A percentile compares a stretch with the other conserved stretches of the same genome.
Evolutionary conservation across 108 stramenopile species (phyloP).

Genomic region (Seminavis robusta): DNA sequence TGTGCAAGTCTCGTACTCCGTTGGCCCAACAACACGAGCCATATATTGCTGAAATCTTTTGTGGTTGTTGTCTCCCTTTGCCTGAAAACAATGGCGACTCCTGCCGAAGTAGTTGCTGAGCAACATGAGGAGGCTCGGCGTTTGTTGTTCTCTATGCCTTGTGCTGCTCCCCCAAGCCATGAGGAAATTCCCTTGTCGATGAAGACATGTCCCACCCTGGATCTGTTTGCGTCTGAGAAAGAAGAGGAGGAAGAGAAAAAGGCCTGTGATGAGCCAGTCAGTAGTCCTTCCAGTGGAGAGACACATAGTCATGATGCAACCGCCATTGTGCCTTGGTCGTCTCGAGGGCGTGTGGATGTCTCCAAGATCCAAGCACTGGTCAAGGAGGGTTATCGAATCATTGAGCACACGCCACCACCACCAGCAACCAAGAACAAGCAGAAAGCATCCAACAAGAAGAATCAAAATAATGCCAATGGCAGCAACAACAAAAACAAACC

Average conservation of each 20-base stretch:
- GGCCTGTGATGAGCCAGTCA: slow-evolving; percentile 4
- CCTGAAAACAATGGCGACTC: slow-evolving; percentile 68
- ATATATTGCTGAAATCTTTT: no score
- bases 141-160: slow-evolving; percentile 40
- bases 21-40: no score
- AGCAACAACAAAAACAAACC: background rate
- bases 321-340: slow-evolving; percentile 51
- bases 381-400: slow-evolving; percentile 57
- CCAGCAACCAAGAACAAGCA: slow-evolving; percentile 19
- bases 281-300: background rate
- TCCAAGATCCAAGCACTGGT: slow-evolving; percentile 52
- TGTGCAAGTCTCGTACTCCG: no score
- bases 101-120: slow-evolving; percentile 70
- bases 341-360: slow-evolving; percentile 67
- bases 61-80: no score
- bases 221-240: slow-evolving; percentile 7
- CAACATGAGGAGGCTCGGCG: slow-evolving; percentile 61
- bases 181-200: slow-evolving; percentile 63
- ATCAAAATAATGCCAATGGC: slow-evolving; percentile 7
- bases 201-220: slow-evolving; percentile 52
- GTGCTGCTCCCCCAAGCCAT: slow-evolving; percentile 36
- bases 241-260: slow-evolving; percentile 12
- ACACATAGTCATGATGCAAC: slow-evolving; percentile 1
- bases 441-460: slow-evolving; percentile 11
- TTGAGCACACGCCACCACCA: slow-evolving; percentile 6